These are phyloP conservation scores for Tylopilus balloui DNA, from an alignment of 768 basidiomycete species.

Conservation along the genomic window DNA sequence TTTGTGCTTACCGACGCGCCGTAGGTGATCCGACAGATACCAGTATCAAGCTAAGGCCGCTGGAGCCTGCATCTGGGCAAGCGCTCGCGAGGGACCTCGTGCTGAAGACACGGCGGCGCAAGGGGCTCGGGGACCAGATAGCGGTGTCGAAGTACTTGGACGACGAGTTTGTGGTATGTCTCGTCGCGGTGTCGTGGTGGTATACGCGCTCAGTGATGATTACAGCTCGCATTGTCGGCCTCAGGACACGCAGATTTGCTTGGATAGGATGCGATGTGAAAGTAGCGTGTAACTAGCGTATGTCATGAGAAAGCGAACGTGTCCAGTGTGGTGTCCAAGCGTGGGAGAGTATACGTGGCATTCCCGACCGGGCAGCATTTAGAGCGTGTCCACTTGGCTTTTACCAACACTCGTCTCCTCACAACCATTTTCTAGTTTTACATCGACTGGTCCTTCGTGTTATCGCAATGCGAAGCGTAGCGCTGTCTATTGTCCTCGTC, in stretches of 20 bases:
- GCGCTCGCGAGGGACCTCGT: constrained; percentile 92
- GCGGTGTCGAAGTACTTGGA: constrained; percentile 97
- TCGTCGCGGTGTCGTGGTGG: neutral
- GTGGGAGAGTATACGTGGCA: constrained; percentile 49
- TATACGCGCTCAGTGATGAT: constrained; percentile 6
- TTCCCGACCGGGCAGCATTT: constrained; percentile 33
- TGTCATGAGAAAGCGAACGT: constrained; percentile 7
- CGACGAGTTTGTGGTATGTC: constrained; percentile 88
- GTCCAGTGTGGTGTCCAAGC: no score
- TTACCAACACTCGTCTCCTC: constrained; percentile 31
- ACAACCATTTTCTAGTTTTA: constrained; percentile 28
- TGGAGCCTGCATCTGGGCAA: constrained; percentile 97
- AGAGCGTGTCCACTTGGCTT: constrained; percentile 25
- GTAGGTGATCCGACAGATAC: constrained; percentile 97
- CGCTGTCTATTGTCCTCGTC: constrained; percentile 69
- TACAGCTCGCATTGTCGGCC: constrained; percentile 85
- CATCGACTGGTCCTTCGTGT: constrained; percentile 63
- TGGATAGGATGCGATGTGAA: constrained; percentile 42
- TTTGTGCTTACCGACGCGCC: neutral
- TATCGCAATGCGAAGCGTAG: constrained; percentile 76
- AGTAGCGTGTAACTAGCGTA: constrained; percentile 11
- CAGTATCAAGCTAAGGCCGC: constrained; percentile 89
- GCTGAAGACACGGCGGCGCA: constrained; percentile 92
- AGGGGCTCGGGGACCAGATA: constrained; percentile 95
- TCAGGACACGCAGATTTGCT: constrained; percentile 94